Conservation (phyloP, 2,329 filamentous ascomycete genomes). For the Beauveria pseudobassiana region DNA sequence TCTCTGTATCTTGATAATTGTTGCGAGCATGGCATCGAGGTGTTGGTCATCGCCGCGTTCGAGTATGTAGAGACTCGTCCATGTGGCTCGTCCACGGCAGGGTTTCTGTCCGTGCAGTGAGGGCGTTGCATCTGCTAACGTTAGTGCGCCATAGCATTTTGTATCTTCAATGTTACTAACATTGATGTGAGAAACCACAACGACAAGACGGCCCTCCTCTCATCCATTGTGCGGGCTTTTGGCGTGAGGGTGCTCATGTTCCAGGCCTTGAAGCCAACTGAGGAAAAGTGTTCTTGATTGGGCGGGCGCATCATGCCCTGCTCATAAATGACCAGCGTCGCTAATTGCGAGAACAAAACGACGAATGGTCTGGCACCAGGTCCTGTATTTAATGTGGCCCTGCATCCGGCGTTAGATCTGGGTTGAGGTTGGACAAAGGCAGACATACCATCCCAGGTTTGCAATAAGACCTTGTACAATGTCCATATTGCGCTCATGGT, state of each 20-base stretch:
- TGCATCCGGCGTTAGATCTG: conserved; percentile 15
- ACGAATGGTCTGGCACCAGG: conserved; percentile 35
- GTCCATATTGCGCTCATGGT: conserved; percentile 43
- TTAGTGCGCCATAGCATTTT: conserved; percentile 8
- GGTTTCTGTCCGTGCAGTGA: conserved; percentile 39
- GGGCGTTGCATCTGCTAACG: conserved; percentile 25
- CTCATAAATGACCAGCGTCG: conserved; percentile 36
- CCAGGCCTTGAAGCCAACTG: conserved; percentile 29
- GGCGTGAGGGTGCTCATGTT: conserved; percentile 20
- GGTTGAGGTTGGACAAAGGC: too few species aligned
- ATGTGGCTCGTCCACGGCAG: conserved; percentile 52
- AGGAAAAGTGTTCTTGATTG: conserved; percentile 28
- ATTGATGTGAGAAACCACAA: conserved; percentile 35
- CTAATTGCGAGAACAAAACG: conserved; percentile 35
- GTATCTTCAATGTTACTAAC: conserved; percentile 17
- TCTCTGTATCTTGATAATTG: conserved; percentile 30
- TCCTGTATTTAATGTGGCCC: conserved; percentile 31
- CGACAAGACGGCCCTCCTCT: conserved; percentile 40
- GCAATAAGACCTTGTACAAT: conserved; percentile 42
- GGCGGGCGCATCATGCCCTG: conserved; percentile 35
- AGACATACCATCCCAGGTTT: conserved; percentile 36
- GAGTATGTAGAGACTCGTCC: conserved; percentile 47
- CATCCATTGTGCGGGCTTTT: conserved; percentile 38
- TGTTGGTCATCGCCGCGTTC: conserved; percentile 36
- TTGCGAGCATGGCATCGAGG: conserved; percentile 40